These are phyloP conservation scores for Penicillium sp. DNA, from an alignment of 2,329 filamentous ascomycete species.

Conservation along the genomic window DNA sequence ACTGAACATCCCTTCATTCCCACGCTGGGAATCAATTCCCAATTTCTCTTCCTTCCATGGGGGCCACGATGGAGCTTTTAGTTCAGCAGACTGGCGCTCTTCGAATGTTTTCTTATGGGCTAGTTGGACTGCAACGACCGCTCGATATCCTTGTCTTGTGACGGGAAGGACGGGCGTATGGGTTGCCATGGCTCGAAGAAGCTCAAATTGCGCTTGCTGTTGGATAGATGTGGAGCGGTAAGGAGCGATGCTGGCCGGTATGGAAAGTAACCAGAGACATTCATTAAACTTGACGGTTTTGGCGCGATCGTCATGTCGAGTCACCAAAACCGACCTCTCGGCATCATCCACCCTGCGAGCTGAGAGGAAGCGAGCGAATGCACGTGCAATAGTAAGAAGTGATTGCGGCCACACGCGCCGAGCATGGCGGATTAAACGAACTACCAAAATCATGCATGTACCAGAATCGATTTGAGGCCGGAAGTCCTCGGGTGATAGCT, in stretches of 20 bases:
- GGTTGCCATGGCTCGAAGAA: slow-evolving; percentile 58
- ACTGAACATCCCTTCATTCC: slow-evolving; percentile 56
- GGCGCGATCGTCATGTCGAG: slow-evolving; percentile 21
- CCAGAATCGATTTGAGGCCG: slow-evolving; percentile 26
- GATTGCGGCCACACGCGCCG: slow-evolving; percentile 51
- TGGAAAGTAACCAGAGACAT: slow-evolving; percentile 50
- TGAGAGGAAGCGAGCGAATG: slow-evolving; percentile 40
- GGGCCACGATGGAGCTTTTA: slow-evolving; percentile 63
- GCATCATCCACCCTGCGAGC: slow-evolving; percentile 7
- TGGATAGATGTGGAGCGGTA: slow-evolving; percentile 51
- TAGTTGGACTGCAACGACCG: slow-evolving; percentile 57
- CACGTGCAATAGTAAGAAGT: slow-evolving; percentile 43
- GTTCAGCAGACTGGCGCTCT: slow-evolving; percentile 58
- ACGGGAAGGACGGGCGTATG: slow-evolving; percentile 56
- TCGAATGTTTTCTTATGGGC: slow-evolving; percentile 56
- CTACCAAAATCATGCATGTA: slow-evolving; percentile 43
- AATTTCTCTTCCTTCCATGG: slow-evolving; percentile 64
- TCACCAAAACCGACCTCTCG: slow-evolving; percentile 3
- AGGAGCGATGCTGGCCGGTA: slow-evolving; percentile 51
- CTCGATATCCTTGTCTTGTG: slow-evolving; percentile 59
- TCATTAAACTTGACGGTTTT: slow-evolving; percentile 51
- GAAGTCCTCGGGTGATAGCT: background rate
- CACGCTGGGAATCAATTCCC: slow-evolving; percentile 60
- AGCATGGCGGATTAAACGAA: slow-evolving; percentile 53
- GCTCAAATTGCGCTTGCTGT: slow-evolving; percentile 57